Conservation (phyloP, 2,329 filamentous ascomycete genomes). For the Plenodomus biglobosus region DNA sequence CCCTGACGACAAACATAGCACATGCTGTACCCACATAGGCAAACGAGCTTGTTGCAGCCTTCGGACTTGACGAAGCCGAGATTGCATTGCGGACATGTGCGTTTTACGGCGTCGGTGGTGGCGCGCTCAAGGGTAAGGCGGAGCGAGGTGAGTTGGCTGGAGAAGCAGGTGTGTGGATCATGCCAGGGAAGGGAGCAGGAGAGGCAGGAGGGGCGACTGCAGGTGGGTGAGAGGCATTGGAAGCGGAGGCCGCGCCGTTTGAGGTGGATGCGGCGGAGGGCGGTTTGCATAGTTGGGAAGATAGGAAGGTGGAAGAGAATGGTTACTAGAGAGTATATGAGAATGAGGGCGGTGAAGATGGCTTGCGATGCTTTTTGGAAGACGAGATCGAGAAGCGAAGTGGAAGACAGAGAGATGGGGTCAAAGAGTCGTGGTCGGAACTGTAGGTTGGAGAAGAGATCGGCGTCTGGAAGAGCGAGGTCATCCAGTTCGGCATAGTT, state of each 20-base stretch:
- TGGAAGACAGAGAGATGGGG: conserved; percentile 26
- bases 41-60: conserved; percentile 96
- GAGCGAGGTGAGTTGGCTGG: conserved; percentile 70
- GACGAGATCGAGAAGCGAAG: conserved; percentile 38
- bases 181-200: conserved; percentile 80
- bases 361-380: conserved; percentile 50
- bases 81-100: conserved; percentile 88
- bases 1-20: conserved; percentile 84
- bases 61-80: conserved; percentile 90
- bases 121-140: conserved; percentile 89
- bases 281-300: conserved; percentile 54
- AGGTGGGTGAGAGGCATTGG: conserved; percentile 69
- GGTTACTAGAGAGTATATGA: conserved; percentile 30
- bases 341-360: conserved; percentile 57
- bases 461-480: conserved; percentile 28
- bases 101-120: conserved; percentile 91
- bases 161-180: conserved; percentile 88
- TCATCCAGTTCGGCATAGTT: conserved; percentile 83
- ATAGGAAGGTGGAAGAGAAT: conserved; percentile 29
- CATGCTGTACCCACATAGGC: conserved; percentile 95
- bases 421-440: conserved; percentile 37
- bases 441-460: conserved; percentile 29
- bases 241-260: conserved; percentile 75
- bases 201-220: conserved; percentile 73
- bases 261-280: conserved; percentile 68